Evolutionary conservation across 2,329 filamentous ascomycete genomes (phyloP).

Genomic region (Chrysoporthe puriensis): DNA sequence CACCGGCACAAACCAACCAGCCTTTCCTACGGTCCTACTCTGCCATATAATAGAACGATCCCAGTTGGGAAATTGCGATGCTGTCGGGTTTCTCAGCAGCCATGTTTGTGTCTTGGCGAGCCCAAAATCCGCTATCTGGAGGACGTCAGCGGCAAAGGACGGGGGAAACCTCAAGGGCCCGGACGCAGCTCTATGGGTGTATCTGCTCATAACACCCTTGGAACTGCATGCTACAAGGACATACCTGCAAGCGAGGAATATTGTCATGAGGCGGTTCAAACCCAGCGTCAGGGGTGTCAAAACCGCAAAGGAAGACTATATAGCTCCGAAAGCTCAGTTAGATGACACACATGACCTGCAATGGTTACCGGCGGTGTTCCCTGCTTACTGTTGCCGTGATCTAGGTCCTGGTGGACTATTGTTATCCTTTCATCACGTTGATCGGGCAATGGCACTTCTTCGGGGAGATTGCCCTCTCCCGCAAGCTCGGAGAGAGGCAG

Average conservation of each 20-base stretch:
- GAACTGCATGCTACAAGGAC: not conserved
- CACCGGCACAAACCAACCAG: not conserved
- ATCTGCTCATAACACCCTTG: too few species aligned
- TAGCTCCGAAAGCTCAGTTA: not conserved
- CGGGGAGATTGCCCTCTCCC: not conserved
- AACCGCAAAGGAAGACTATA: not conserved
- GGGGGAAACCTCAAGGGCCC: not conserved
- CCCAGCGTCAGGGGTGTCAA: not conserved
- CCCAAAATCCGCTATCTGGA: constrained; percentile 5
- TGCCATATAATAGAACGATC: not conserved
- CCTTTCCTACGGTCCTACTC: not conserved
- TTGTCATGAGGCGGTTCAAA: not conserved
- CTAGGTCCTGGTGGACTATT: constrained; percentile 16
- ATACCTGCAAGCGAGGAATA: not conserved
- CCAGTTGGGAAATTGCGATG: too few species aligned
- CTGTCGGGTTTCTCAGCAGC: not conserved
- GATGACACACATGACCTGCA: not conserved
- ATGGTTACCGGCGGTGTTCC: not conserved
- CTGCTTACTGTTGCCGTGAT: constrained; percentile 5
- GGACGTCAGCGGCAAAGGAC: not conserved
- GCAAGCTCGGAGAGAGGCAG: not conserved
- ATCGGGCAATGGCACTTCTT: constrained; percentile 1
- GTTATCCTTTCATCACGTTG: not conserved
- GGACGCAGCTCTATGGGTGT: too few species aligned
- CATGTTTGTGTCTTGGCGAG: not conserved